phyloP scores from a whole-genome alignment of 306 rosid species.

The Myrica gale region DNA sequence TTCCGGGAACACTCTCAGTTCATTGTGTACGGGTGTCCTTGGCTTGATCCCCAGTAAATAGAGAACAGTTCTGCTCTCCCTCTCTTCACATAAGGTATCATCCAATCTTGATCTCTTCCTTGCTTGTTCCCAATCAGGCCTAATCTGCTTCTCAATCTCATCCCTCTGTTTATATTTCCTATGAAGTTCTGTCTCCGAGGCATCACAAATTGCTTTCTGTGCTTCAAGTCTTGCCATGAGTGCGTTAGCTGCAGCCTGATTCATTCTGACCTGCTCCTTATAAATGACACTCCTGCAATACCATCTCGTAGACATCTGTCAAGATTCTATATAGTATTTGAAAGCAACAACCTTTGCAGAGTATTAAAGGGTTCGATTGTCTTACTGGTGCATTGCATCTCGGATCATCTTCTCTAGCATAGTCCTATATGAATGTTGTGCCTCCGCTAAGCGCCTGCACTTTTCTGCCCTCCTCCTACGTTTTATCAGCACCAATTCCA shows the following conservation, averaged over 20 bases:
- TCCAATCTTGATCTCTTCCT: conserved; percentile 86
- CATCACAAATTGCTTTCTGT: conserved; percentile 72
- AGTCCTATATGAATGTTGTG: conserved; percentile 78
- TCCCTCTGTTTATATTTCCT: conserved; percentile 64
- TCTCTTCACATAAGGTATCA: conserved; percentile 49
- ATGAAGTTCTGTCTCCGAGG: conserved; percentile 85
- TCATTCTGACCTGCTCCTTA: conserved; percentile 92
- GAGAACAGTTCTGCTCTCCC: conserved; percentile 42
- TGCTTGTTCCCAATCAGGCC: conserved; percentile 75
- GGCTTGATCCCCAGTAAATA: conserved; percentile 57
- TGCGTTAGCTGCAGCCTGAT: conserved; percentile 82
- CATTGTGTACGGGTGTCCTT: conserved; percentile 69
- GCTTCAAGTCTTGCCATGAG: conserved; percentile 97
- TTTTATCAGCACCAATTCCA: conserved; percentile 65
- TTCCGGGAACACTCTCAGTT: conserved; percentile 77
- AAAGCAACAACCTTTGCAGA: not conserved
- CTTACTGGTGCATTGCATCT: conserved; percentile 98
- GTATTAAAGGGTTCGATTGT: not conserved
- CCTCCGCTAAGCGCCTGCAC: conserved; percentile 81
- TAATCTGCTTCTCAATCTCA: conserved; percentile 74
- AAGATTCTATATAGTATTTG: not conserved
- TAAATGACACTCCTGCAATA: conserved; percentile 81
- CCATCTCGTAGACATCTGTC: conserved; percentile 5
- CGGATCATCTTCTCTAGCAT: conserved; percentile 96
- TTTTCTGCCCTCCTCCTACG: conserved; percentile 79